Evolutionary conservation across 169 alveolate species (phyloP).

Genomic region (Eimeria sp.): DNA sequence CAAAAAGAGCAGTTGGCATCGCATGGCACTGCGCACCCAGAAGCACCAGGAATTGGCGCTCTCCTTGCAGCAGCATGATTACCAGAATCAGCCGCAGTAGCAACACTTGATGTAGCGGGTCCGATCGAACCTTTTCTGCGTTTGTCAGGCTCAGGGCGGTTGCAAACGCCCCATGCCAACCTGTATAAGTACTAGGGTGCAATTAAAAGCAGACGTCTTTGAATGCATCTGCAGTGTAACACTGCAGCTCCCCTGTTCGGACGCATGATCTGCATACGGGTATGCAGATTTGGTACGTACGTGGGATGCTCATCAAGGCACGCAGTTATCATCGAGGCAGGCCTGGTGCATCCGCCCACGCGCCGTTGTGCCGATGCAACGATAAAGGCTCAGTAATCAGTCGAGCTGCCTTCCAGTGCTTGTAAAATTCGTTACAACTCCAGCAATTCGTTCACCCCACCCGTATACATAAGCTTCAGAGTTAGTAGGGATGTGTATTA

Average conservation of each 20-base stretch:
- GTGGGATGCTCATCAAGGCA: background rate
- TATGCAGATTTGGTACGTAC: no score
- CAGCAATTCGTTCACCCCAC: background rate
- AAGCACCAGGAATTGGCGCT: background rate
- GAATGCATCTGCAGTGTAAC: background rate
- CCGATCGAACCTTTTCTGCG: background rate
- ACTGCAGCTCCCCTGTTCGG: background rate
- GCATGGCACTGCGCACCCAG: background rate
- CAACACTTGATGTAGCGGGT: background rate
- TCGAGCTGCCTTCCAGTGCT: background rate
- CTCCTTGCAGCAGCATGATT: background rate
- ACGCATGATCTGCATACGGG: background rate
- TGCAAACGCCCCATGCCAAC: background rate
- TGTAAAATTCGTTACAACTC: background rate
- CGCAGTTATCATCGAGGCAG: background rate
- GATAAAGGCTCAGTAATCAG: no score
- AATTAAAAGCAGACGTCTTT: background rate
- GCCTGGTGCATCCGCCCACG: background rate
- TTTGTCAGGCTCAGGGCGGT: background rate
- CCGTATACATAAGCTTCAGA: background rate
- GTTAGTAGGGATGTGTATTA: background rate
- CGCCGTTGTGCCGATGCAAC: background rate
- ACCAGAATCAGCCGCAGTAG: background rate
- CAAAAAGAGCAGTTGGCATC: constrained; percentile 8
- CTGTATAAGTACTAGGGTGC: background rate